Base-by-base conservation (phyloP, 345 rosid genomes). In the Eucalyptus microcorys region DNA sequence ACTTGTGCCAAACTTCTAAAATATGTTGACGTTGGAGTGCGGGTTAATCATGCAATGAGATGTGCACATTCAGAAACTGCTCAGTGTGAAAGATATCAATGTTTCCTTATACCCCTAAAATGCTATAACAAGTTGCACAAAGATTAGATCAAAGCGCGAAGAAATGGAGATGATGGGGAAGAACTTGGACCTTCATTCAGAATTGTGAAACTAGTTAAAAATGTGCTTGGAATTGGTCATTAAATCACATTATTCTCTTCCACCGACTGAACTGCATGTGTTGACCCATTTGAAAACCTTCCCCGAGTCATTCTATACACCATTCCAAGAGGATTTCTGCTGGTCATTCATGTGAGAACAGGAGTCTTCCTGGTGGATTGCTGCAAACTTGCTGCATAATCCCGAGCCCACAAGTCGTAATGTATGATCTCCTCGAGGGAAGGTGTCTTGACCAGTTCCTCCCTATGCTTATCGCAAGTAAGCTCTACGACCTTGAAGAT, bases 361-460 rank as follows among this genome's bases (percentile, higher is more conserved):
- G 97, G 98, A 42, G 91, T 95, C 52, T 86, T 92, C 87, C 92
- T 92, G 4, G 95, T 91, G 37, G 95, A 86, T 24, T 32, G 91
- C 81, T 93, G 94, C 90, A 98, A 80, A 89, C 50, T 89, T 14
- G 94, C 94, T 9, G 98, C 97, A 83, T 94, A 95, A 12, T 92
- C 95, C 86, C 99, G 93, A 8, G 99, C 99, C 99, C 99, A 98
- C 93, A 90, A 91, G 92, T 98, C 99, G 37, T 94, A 97, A 81
- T 98, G 98, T 88, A 96, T 61, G 45, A 98, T 98, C 90, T 98
- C 99, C 91, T 98, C 99, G 0, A 97, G 94, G 66, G 98, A 94
- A 8, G 98, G 99, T 6, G 94, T 84, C 59, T 90, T 59, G 88
- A 95, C 98, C 90, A 96, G 76, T 91, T 98, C 99, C 48, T 53